Evolutionary conservation across 1,139 yeast species (phyloP), one percentile per base, ranked within the genome.

Genomic region (Saccharomyces hybrid): DNA sequence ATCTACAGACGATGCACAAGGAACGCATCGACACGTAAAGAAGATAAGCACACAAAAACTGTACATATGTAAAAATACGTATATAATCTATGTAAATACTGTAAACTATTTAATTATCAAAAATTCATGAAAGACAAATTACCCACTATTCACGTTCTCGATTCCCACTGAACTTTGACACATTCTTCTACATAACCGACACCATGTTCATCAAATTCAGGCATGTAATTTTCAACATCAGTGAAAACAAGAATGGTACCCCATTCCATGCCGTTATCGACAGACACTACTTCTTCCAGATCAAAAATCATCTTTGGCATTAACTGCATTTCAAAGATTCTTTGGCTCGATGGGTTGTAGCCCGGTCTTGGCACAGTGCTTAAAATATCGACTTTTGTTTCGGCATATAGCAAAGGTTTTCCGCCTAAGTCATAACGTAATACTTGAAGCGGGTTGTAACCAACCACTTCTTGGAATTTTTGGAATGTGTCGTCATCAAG

Each of bases 121-220:
- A 28, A 13, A 41, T n/a, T 26, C 11, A 28, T 28, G 20, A 13
- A 44, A 9, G 20, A 38, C 9, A 38, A 38, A 16, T 20, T 38
- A n/a, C 6, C 25, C 28, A 6, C 41, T n/a, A 34, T 14, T 51
- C 49, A 56, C 13, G 42, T 47, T 50, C 62, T 57, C 42, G 70
- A 67, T 70, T 93, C 99, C 98, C 98, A 93, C 71, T 93, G 99
- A 11, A 91, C 96, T 30, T 93, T 97, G 59, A 88, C 87, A 85
- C 86, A 88, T 70, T 93, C 99, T 67, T 88, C 90, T 1, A 85
- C 80, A 64, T 93, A 93, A 0, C 88, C 97, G 23, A 89, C 93
- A 48, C 83, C 80, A 56, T 83, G 75, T 2, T 73, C 78, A 61
- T 85, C 86, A 27, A 78, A 68, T 50, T 76, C 69, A 56, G 95